Percentiles rank a stretch among this genome's conserved stretches.
phyloP scores from a whole-genome alignment of 2,329 filamentous ascomycete genomes.

The Penicillium sp. region DNA sequence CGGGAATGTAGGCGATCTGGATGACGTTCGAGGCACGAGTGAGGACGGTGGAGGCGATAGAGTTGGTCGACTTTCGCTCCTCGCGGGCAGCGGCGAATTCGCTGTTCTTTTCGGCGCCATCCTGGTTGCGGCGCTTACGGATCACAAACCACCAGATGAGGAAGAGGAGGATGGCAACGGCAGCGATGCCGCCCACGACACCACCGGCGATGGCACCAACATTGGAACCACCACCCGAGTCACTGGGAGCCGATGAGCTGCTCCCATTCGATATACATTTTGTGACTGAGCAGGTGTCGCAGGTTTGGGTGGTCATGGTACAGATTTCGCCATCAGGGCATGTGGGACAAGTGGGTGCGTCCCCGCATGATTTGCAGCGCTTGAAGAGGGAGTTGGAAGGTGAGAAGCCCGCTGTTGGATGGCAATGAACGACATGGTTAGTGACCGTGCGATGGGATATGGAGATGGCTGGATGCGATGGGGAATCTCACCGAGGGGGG shows the following conservation, averaged over 20 bases:
- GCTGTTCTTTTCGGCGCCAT: conserved; percentile 60
- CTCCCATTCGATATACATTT: conserved; percentile 43
- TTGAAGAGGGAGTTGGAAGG: conserved; percentile 35
- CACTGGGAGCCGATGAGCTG: conserved; percentile 24
- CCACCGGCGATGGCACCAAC: conserved; percentile 88
- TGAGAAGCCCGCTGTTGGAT: conserved; percentile 12
- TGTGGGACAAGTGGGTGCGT: conserved; percentile 62
- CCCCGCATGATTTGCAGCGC: conserved; percentile 61
- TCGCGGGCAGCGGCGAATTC: conserved; percentile 59
- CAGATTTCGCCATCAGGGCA: conserved; percentile 62
- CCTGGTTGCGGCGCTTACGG: conserved; percentile 68
- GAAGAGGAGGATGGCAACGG: conserved; percentile 75
- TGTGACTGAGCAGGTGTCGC: conserved; percentile 63
- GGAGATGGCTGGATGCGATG: background rate
- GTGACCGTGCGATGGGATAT: background rate
- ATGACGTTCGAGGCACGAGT: conserved; percentile 98
- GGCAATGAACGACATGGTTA: background rate
- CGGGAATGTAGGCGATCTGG: conserved; percentile 98
- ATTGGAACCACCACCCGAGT: conserved; percentile 59
- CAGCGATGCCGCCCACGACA: conserved; percentile 80
- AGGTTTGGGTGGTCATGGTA: conserved; percentile 62
- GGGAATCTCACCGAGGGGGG: conserved; percentile 1
- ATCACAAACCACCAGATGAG: conserved; percentile 87
- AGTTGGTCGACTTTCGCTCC: conserved; percentile 80
- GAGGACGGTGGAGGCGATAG: conserved; percentile 91